Conservation (phyloP, 345 rosid genomes). For the Lepidium africanum region DNA sequence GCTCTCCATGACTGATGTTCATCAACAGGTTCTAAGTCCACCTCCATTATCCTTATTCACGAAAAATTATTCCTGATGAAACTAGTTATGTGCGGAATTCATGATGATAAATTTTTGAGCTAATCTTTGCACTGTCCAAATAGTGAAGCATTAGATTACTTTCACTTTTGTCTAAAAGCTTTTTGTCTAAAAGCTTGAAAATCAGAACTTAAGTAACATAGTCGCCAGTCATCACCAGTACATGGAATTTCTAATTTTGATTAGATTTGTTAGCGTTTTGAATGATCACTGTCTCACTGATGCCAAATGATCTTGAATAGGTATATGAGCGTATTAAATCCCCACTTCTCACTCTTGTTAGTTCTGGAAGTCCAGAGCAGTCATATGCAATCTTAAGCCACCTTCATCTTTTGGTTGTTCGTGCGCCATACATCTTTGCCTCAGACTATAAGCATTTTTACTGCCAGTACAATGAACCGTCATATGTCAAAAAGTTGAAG, state of each 20-base stretch:
- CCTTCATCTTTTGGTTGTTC: slow-evolving; percentile 94
- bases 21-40: slow-evolving; percentile 67
- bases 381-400: slow-evolving; percentile 96
- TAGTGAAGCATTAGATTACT: background rate
- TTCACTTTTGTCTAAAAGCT: background rate
- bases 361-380: slow-evolving; percentile 99
- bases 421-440: slow-evolving; percentile 89
- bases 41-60: slow-evolving; percentile 1
- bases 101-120: background rate
- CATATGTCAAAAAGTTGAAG: slow-evolving; percentile 94
- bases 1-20: slow-evolving; percentile 91
- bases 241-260: background rate
- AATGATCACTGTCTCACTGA: slow-evolving; percentile 12
- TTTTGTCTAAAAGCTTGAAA: slow-evolving; percentile 4
- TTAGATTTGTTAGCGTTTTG: background rate
- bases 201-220: background rate
- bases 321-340: slow-evolving; percentile 99
- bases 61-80: background rate
- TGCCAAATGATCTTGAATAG: slow-evolving; percentile 33
- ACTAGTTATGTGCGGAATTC: background rate
- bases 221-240: background rate
- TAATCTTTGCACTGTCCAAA: background rate
- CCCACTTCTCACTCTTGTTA: slow-evolving; percentile 87
- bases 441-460: slow-evolving; percentile 92
- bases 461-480: slow-evolving; percentile 96